Evolutionary conservation across 352 stramenopile genomes (phyloP).

Genomic region (Phytopythium litorale): DNA sequence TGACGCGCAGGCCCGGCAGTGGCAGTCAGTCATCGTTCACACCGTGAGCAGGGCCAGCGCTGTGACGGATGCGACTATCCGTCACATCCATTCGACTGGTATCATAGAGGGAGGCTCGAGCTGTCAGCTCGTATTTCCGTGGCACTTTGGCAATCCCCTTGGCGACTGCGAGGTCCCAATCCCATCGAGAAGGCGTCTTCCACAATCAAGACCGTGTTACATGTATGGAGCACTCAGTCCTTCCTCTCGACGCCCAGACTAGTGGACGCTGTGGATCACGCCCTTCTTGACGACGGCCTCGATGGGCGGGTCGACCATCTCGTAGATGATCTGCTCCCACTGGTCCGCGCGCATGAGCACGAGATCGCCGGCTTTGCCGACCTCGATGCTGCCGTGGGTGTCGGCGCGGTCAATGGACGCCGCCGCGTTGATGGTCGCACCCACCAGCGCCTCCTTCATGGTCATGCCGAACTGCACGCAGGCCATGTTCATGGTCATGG

Average conservation of each 20-base stretch:
- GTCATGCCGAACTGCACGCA: conserved; percentile 84
- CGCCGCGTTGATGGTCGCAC: conserved; percentile 76
- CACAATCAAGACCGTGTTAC: not conserved
- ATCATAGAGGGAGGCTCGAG: not conserved
- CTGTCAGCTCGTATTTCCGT: not conserved
- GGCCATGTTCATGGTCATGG: conserved; percentile 86
- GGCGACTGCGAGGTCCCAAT: not conserved
- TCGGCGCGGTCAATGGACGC: conserved; percentile 74
- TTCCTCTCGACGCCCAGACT: not conserved
- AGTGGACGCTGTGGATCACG: conserved; percentile 20
- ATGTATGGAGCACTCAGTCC: not conserved
- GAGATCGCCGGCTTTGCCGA: conserved; percentile 73
- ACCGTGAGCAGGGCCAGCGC: not conserved
- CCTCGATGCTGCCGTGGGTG: conserved; percentile 72
- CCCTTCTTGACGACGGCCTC: conserved; percentile 78
- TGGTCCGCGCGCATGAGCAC: conserved; percentile 61
- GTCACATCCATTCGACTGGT: not conserved
- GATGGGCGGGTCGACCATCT: conserved; percentile 79
- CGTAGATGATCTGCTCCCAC: conserved; percentile 86
- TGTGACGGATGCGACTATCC: not conserved
- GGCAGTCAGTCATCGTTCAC: not conserved
- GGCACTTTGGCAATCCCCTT: not conserved
- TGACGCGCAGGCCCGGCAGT: not conserved
- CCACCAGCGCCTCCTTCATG: conserved; percentile 83
- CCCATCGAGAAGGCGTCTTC: not conserved